Percentiles rank a stretch among this genome's conserved stretches.
Evolutionary conservation across 768 basidiomycete species (phyloP).

Genomic region (Dendrothele bispora): DNA sequence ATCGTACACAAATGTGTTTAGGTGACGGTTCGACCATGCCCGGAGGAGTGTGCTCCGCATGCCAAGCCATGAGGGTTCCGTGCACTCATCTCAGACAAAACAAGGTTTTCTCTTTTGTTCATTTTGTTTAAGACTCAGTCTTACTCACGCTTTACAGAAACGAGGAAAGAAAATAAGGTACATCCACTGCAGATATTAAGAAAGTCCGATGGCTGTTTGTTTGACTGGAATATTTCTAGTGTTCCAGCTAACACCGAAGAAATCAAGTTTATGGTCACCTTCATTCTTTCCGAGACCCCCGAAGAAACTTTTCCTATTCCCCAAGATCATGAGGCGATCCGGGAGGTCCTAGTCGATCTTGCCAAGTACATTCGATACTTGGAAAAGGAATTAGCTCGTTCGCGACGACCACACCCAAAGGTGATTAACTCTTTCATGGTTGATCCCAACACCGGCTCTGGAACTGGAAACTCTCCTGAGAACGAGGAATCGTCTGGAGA

Average conservation of each 20-base stretch:
- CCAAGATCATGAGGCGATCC: neutral
- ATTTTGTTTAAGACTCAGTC: neutral
- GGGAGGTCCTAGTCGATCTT: slow-evolving; percentile 2
- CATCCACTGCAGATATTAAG: neutral
- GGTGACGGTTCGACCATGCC: slow-evolving; percentile 46
- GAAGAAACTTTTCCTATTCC: slow-evolving; percentile 1
- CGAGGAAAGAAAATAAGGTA: slow-evolving; percentile 8
- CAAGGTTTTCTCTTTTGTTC: neutral
- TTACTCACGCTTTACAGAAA: neutral
- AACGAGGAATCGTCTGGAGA: no score
- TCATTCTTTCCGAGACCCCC: neutral
- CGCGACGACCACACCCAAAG: no score
- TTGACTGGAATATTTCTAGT: neutral
- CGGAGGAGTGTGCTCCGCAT: slow-evolving; percentile 40
- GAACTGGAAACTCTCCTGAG: no score
- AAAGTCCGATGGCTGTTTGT: no score
- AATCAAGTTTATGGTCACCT: neutral
- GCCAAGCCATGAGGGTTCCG: slow-evolving; percentile 29
- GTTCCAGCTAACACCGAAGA: neutral
- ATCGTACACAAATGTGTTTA: no score
- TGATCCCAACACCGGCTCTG: no score
- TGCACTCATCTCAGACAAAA: slow-evolving; percentile 2
- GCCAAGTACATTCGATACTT: neutral
- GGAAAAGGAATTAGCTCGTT: neutral
- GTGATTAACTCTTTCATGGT: no score